Evolutionary conservation across 352 stramenopile genomes (phyloP).

Genomic region (Phytophthora vignae): DNA sequence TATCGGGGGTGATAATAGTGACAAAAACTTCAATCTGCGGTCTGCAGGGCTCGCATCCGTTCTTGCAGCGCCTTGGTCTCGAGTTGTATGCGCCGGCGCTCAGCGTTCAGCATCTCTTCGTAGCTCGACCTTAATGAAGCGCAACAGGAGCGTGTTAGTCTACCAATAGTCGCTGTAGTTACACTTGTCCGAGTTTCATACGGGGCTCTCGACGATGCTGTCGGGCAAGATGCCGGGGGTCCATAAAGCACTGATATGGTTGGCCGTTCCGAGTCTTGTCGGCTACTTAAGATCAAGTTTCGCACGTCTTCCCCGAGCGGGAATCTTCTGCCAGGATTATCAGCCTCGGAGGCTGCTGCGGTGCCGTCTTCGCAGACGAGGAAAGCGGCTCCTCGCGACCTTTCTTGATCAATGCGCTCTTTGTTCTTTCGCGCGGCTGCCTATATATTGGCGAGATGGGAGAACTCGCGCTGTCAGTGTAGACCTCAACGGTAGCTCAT

Average conservation of each 20-base stretch:
- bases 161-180: not conserved
- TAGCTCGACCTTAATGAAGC: conserved; percentile 37
- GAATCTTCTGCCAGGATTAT: not conserved
- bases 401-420: conserved; percentile 60
- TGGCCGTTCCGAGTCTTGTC: not conserved
- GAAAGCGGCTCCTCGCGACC: conserved; percentile 34
- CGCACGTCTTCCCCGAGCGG: not conserved
- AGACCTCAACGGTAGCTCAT: not conserved
- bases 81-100: conserved; percentile 49
- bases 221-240: no score
- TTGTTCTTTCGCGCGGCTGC: conserved; percentile 62
- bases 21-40: no score
- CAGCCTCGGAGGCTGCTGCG: not conserved
- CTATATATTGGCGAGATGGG: conserved; percentile 21
- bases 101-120: conserved; percentile 50
- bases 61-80: conserved; percentile 68
- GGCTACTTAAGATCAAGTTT: not conserved
- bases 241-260: not conserved
- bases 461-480: not conserved
- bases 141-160: conserved; percentile 10
- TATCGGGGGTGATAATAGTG: no score
- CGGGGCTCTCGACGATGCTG: no score
- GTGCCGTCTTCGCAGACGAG: conserved; percentile 12
- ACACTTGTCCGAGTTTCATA: conserved; percentile 10
- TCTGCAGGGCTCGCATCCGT: conserved; percentile 54